phyloP scores from a whole-genome alignment of 306 rosid species.

The Hippophae gyantsensis region DNA sequence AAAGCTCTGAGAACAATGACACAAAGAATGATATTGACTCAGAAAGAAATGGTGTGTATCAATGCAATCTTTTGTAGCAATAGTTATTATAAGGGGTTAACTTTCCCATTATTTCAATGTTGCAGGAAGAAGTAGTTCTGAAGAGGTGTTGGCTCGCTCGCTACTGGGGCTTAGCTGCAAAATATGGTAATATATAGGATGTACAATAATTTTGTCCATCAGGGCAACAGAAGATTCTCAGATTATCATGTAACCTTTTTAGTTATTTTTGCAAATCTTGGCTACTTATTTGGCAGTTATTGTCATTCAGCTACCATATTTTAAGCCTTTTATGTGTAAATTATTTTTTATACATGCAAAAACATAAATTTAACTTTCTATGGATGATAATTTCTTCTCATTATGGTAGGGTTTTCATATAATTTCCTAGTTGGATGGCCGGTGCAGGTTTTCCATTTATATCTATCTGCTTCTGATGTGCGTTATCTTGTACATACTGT shows the following conservation, averaged over 20 bases:
- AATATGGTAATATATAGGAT: slow-evolving; percentile 43
- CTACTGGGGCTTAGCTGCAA: slow-evolving; percentile 94
- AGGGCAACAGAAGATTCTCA: not conserved
- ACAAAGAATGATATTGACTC: slow-evolving; percentile 95
- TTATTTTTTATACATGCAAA: too few relatives aligned
- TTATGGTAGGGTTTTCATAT: too few relatives aligned
- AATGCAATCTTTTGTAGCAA: slow-evolving; percentile 13
- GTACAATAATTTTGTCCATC: not conserved
- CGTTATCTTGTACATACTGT: not conserved
- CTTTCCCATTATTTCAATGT: slow-evolving; percentile 12
- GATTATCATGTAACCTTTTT: too few relatives aligned
- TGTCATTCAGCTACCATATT: too few relatives aligned
- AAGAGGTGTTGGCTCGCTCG: slow-evolving; percentile 99
- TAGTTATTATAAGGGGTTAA: slow-evolving; percentile 18
- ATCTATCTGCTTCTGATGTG: not conserved
- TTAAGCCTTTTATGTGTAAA: too few relatives aligned
- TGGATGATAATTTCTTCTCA: too few relatives aligned
- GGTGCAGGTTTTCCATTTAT: not conserved
- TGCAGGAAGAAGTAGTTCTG: slow-evolving; percentile 98
- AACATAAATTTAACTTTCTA: too few relatives aligned
- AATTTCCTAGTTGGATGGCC: too few relatives aligned
- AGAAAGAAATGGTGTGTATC: slow-evolving; percentile 78
- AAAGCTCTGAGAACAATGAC: slow-evolving; percentile 82
- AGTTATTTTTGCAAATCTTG: too few relatives aligned
- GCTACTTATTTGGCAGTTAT: too few relatives aligned